phyloP scores from a whole-genome alignment of 2,329 filamentous ascomycete genomes.

The Fusarium sp. region DNA sequence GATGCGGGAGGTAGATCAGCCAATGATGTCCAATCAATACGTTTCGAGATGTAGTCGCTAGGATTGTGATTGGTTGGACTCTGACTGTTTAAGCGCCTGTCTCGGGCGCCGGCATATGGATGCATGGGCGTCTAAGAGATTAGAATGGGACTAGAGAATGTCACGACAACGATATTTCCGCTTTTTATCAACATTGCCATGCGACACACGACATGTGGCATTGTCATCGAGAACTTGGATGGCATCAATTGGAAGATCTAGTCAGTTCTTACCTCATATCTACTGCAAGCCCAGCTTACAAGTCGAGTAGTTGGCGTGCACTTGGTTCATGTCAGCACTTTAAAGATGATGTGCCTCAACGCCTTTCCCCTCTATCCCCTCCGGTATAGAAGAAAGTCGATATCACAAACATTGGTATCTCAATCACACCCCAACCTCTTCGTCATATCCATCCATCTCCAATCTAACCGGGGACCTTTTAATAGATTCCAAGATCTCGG shows the following conservation, averaged over 20 bases:
- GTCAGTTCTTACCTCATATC: neutral
- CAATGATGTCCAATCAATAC: conserved; percentile 29
- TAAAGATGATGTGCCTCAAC: neutral
- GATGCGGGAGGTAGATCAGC: conserved; percentile 27
- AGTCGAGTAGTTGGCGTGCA: neutral
- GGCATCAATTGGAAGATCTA: neutral
- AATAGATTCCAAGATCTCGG: conserved; percentile 34
- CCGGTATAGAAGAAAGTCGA: neutral
- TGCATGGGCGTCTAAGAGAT: conserved; percentile 34
- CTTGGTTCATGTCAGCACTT: neutral
- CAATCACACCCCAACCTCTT: conserved; percentile 14
- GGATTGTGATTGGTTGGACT: conserved; percentile 33
- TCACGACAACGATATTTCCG: conserved; percentile 9
- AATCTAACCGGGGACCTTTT: conserved; percentile 3
- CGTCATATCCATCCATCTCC: conserved; percentile 4
- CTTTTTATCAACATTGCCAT: conserved; percentile 21
- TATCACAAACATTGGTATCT: neutral
- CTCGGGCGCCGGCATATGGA: conserved; percentile 33
- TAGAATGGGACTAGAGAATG: conserved; percentile 10
- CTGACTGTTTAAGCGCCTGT: conserved; percentile 34
- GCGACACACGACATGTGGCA: conserved; percentile 15
- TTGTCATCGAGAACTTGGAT: neutral
- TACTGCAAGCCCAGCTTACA: neutral
- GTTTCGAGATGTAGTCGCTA: neutral
- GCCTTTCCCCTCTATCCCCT: neutral